phyloP scores from a whole-genome alignment of 2,329 filamentous ascomycete genomes.

The Stenocarpella maydis region DNA sequence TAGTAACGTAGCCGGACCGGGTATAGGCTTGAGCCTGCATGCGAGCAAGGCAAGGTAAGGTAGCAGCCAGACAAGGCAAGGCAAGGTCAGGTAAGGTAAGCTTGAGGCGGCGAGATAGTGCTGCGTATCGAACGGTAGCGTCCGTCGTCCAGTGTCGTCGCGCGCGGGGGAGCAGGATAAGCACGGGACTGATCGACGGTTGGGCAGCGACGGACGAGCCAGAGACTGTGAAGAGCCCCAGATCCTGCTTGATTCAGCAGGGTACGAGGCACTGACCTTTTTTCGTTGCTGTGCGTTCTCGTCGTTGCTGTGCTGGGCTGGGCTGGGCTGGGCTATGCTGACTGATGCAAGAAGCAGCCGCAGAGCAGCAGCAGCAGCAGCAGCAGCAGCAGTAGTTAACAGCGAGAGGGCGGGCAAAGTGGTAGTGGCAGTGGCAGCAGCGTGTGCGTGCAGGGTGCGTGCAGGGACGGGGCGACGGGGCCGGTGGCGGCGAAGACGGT shows the following conservation, averaged over 20 bases:
- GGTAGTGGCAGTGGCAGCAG: too few species aligned
- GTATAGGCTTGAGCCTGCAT: conserved; percentile 29
- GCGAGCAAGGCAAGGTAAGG: conserved; percentile 26
- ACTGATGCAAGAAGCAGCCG: conserved; percentile 6
- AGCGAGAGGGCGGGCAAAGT: neutral
- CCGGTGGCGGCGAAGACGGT: conserved; percentile 13
- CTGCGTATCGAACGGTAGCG: conserved; percentile 24
- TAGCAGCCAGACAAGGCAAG: conserved; percentile 24
- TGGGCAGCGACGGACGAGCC: conserved; percentile 47
- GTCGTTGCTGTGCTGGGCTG: too few species aligned
- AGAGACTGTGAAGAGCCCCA: conserved; percentile 17
- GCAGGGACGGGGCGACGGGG: conserved; percentile 6
- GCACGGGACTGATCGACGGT: conserved; percentile 46
- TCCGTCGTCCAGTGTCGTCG: conserved; percentile 26
- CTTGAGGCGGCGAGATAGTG: conserved; percentile 25
- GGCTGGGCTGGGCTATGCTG: too few species aligned
- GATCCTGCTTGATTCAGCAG: conserved; percentile 21
- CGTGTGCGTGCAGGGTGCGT: neutral
- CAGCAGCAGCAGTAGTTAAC: too few species aligned
- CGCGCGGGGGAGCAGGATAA: conserved; percentile 32
- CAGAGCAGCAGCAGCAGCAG: neutral
- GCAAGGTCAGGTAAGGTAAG: conserved; percentile 27
- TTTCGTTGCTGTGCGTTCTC: neutral
- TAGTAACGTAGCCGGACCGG: conserved; percentile 25
- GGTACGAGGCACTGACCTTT: conserved; percentile 1